Evolutionary conservation across 2,329 filamentous ascomycete species (phyloP).

Genomic region (Celoporthe dispersa): DNA sequence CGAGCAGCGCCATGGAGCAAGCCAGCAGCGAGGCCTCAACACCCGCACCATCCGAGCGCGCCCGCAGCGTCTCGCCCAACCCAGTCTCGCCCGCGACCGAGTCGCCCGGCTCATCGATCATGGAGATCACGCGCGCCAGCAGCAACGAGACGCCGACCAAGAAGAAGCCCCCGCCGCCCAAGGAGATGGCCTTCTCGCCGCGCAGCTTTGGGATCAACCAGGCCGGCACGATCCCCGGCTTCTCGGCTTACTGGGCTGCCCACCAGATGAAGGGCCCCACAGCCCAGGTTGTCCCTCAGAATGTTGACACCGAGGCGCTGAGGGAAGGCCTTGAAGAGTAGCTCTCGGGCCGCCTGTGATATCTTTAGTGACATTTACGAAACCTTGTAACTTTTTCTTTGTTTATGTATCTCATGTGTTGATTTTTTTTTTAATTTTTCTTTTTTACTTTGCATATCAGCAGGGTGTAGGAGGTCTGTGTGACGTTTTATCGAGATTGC

Average conservation of each 20-base stretch:
- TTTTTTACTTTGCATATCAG: constrained; percentile 15
- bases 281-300: constrained; percentile 60
- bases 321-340: constrained; percentile 59
- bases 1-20: background rate
- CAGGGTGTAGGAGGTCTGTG: constrained; percentile 3
- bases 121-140: constrained; percentile 7
- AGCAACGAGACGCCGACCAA: constrained; percentile 10
- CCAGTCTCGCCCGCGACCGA: constrained; percentile 17
- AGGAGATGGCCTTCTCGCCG: constrained; percentile 23
- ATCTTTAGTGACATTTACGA: background rate
- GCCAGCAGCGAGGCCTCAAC: constrained; percentile 11
- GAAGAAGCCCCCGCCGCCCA: constrained; percentile 16
- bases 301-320: constrained; percentile 64
- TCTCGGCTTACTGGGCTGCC: constrained; percentile 60
- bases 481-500: constrained; percentile 1
- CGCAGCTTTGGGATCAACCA: constrained; percentile 71
- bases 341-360: background rate
- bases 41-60: constrained; percentile 20
- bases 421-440: constrained; percentile 1
- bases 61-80: constrained; percentile 21
- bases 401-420: too few species aligned
- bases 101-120: constrained; percentile 27
- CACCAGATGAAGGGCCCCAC: constrained; percentile 57
- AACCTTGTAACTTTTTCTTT: background rate
- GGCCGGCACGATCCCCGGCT: constrained; percentile 73